Evolutionary conservation across 495 filamentous ascomycete genomes (phyloP).

Genomic region (Neurospora tetrasperma): DNA sequence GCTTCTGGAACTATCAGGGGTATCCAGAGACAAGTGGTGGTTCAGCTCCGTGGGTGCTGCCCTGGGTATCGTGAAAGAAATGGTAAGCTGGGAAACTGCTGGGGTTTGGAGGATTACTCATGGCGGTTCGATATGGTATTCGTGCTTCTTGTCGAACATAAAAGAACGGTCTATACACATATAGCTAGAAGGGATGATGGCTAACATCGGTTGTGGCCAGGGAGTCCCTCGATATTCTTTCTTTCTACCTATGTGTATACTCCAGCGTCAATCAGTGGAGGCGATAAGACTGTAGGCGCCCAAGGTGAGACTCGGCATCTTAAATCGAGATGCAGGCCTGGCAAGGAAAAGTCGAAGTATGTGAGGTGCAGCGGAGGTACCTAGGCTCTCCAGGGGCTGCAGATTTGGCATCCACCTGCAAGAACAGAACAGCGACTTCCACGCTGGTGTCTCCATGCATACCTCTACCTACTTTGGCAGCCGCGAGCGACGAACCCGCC

Average conservation of each 20-base stretch:
- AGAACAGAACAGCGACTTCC: background rate
- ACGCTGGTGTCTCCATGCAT: background rate
- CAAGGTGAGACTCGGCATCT: background rate
- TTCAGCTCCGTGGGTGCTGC: background rate
- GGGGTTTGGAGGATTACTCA: background rate
- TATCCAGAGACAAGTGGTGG: background rate
- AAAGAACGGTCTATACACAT: background rate
- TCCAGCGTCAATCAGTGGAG: background rate
- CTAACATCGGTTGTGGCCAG: background rate
- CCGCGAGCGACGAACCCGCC: background rate
- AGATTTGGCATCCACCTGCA: background rate
- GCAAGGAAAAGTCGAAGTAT: background rate
- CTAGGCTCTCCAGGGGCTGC: background rate
- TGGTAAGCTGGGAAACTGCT: background rate
- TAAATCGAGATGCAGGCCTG: background rate
- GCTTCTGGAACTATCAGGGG: background rate
- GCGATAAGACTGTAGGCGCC: background rate
- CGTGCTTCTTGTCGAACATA: background rate
- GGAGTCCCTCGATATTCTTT: background rate
- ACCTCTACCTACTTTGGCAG: background rate
- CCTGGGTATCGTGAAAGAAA: background rate
- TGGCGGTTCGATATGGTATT: background rate
- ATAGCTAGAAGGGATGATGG: background rate
- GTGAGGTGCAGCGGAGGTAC: background rate
- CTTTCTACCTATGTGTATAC: background rate